Evolutionary conservation across 352 stramenopile species (phyloP), one percentile per base, ranked within the genome.

Genomic region (Globisporangium echinulatum): DNA sequence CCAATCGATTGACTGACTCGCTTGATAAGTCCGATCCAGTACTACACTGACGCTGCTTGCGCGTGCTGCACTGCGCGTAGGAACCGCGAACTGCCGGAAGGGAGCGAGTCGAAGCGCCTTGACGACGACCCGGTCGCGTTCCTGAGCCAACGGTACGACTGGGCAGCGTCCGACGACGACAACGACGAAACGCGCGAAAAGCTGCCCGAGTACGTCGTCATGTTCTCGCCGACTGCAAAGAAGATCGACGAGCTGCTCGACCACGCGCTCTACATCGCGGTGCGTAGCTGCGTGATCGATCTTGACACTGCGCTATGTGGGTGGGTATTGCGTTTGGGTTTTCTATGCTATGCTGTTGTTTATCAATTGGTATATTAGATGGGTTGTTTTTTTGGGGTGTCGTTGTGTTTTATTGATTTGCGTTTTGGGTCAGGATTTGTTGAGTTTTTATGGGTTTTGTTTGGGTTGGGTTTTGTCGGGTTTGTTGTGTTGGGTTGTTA

Each of bases 71-170:
- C 17, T 49, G 40, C 11, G 8, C 14, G 39, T 43, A 94, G 82
- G 1, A 85, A 89, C 38, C 82, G 85, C 33, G 66, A 79, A 59
- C 72, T 70, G 46, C 59, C 68, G 14, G 74, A 75, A 67, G 84
- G 80, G 44, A 81, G 74, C 49, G 78, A 90, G 19, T 91, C 84
- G 3, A 72, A 90, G 46, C 76, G 82, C 49, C 69, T 94, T 48
- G 76, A 87, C 46, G 67, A 64, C 15, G 62, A 88, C 48, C 82
- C 82, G 0, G 61, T 62, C 9, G 62, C 66, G 37, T 90, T 88
- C 59, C 49, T 90, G 36, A 71, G 59, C 8, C 74, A 69, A n/a
- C 71, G 73, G 53, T 90, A 92, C 59, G 55, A 68, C 47, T 76
- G 87, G 52, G 44, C 61, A 15, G 61, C 61, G n/a, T 58, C 64